Evolutionary conservation across 1,284 basidiomycete species (phyloP).

Genomic region (Malassezia caprae): DNA sequence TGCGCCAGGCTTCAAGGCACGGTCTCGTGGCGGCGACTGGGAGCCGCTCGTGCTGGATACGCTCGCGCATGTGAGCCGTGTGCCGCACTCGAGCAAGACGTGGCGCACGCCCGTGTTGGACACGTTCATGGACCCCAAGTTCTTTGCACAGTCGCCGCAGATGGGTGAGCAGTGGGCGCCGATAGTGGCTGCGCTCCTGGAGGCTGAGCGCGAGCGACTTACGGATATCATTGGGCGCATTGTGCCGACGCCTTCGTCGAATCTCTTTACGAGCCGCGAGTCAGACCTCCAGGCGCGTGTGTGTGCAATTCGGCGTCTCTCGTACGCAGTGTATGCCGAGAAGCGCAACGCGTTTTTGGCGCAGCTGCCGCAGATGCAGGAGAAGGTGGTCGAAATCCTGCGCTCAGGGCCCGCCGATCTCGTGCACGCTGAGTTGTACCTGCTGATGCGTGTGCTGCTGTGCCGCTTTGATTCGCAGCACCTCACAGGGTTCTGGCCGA

Average conservation of each 20-base stretch:
- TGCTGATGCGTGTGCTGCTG: slow-evolving; percentile 81
- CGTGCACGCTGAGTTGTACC: slow-evolving; percentile 80
- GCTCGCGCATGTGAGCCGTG: slow-evolving; percentile 60
- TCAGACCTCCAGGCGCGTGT: slow-evolving; percentile 83
- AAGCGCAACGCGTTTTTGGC: slow-evolving; percentile 82
- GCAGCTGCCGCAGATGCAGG: slow-evolving; percentile 83
- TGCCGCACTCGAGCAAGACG: slow-evolving; percentile 67
- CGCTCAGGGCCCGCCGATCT: slow-evolving; percentile 65
- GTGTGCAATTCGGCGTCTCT: slow-evolving; percentile 73
- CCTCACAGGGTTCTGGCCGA: slow-evolving; percentile 90
- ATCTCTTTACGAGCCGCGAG: slow-evolving; percentile 92
- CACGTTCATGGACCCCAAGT: slow-evolving; percentile 69
- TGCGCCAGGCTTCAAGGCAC: slow-evolving; percentile 64
- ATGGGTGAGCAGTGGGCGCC: slow-evolving; percentile 63
- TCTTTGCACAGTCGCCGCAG: slow-evolving; percentile 65
- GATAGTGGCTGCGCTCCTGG: slow-evolving; percentile 69
- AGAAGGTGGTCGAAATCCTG: slow-evolving; percentile 87
- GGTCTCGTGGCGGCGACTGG: slow-evolving; percentile 45
- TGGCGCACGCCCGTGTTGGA: slow-evolving; percentile 76
- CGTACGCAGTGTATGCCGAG: slow-evolving; percentile 71
- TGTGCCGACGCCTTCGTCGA: slow-evolving; percentile 61
- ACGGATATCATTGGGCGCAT: slow-evolving; percentile 59
- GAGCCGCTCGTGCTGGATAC: slow-evolving; percentile 58
- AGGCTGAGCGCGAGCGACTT: slow-evolving; percentile 76
- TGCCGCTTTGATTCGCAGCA: slow-evolving; percentile 86